Evolutionary conservation across 768 basidiomycete genomes (phyloP), one percentile per base, ranked within the genome.

Genomic region (Hydnum rufescens): DNA sequence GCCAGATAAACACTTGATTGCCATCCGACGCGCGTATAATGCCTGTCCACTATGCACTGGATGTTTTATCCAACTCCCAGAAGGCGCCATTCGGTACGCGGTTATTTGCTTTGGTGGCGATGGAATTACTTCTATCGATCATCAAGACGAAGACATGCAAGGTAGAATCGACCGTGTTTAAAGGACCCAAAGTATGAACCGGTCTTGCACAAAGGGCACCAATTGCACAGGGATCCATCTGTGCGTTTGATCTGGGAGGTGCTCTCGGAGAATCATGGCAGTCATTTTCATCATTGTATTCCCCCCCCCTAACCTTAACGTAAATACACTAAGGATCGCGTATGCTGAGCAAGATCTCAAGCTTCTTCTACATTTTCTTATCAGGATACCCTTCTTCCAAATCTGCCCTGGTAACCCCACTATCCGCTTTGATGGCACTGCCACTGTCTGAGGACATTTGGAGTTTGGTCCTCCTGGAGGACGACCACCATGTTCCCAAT

Each of bases 401-500:
- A 39, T 8, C 8, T 8, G 34, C 19, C 34, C 19, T 39, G 19
- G 8, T 8, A 8, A 19, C 34, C 19, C 34, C 34, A 19, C 19
- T 8, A 39, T 19, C 8, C 8, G 19, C 34, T 39, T 19, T 8
- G 19, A 39, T 39, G 19, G 34, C 34, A 39, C 34, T 39, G 34
- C 19, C 34, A 19, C 34, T 39, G 34, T 39, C 34, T 8, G 8
- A 8, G 8, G 19, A 8, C 34, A 39, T 39, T 8, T 8, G 34
- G 34, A 39, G 34, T 19, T 39, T 8, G 34, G 34, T 19, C 19
- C 8, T 39, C 34, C 34, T 39, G 8, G 34, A 19, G n/a, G 34
- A 19, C 34, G 34, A 8, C 8, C 19, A 19, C 34, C 34, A 8
- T 39, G 8, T 39, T 39, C 34, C 34, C 34, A 62, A 32, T 60